These are phyloP conservation scores for Cocos nucifera DNA, from an alignment of 176 grass and related monocot genomes.

Conservation along the genomic window DNA sequence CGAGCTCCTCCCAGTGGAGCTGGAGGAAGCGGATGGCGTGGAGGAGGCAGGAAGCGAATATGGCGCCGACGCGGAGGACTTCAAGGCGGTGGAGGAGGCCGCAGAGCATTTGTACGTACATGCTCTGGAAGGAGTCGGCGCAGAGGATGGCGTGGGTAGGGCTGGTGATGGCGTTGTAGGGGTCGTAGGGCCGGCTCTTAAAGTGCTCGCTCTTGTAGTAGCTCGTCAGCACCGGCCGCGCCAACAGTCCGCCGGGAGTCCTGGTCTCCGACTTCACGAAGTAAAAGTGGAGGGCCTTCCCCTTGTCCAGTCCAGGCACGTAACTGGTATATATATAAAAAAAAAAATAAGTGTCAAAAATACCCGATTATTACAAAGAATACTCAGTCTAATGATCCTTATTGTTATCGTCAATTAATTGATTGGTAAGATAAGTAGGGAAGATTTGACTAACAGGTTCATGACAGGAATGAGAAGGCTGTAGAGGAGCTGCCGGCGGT, in stretches of 20 bases:
- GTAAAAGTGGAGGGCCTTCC: constrained; percentile 70
- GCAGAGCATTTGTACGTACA: constrained; percentile 21
- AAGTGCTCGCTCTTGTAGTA: constrained; percentile 96
- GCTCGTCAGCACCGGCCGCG: constrained; percentile 85
- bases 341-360: too few relatives aligned
- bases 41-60: constrained; percentile 17
- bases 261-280: constrained; percentile 85
- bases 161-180: constrained; percentile 13
- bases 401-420: background rate
- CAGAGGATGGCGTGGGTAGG: constrained; percentile 14
- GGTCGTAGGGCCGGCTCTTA: constrained; percentile 49
- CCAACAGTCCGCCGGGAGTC: constrained; percentile 73
- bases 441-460: constrained; percentile 30
- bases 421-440: background rate
- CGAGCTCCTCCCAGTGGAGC: constrained; percentile 12
- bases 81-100: constrained; percentile 19
- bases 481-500: constrained; percentile 41
- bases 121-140: constrained; percentile 17
- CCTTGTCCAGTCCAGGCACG: too few relatives aligned
- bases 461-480: constrained; percentile 59
- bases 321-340: too few relatives aligned
- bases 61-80: constrained; percentile 11
- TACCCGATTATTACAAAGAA: too few relatives aligned
- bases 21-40: constrained; percentile 21
- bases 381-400: too few relatives aligned